Base-by-base conservation (phyloP, 192 early-diverging fungal species). In the Mortierella antarctica region DNA sequence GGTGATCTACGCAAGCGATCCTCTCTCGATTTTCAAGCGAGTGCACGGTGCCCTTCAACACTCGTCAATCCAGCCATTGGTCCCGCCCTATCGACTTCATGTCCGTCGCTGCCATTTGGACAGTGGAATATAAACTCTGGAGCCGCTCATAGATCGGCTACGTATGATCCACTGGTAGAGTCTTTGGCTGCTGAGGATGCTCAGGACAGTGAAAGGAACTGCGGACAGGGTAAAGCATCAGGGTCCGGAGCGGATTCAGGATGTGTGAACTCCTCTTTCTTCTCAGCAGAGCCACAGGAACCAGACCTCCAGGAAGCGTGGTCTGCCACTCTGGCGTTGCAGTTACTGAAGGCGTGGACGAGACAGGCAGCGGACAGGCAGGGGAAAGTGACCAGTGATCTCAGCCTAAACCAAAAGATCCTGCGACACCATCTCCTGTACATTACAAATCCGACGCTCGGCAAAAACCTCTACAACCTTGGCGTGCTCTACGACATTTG, bases 391-490 rank as follows among this genome's bases (percentile, higher is more conserved):
- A 52, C 31, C 31, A 31, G 1, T 31, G 31, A 31, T 31, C 31
- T 31, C 31, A 31, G 39, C 46, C 53, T 21, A 12, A 39, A 69
- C 7, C 62, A 70, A 21, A 70, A 56, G 48, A 77, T 77, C 44
- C 49, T 77, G 9, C 61, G 74, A 9, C 67, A 77, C 40, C 67
- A 77, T 23, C 62, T 77, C 0, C 62, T 77, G 0, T 77, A 77
- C 59, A 70, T 77, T 42, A 77, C 62, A 41, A 77, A 77, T 41
- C 74, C 74, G 17, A 77, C 67, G 1, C 50, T 70, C 8, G 51
- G 67, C 49, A 77, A 70, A 50, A 77, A 77, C 62, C 63, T 77
- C 10, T 77, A 77, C 7, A 77, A 77, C n/a, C 57, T 77, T 2
- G 74, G 74, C 4, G 74, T 77, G 12, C 50, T 77, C 1, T 77